A percentile compares a stretch with the other conserved stretches of the same genome.
Conservation (phyloP, 1,284 basidiomycete species). For the Schizophyllum commune region DNA sequence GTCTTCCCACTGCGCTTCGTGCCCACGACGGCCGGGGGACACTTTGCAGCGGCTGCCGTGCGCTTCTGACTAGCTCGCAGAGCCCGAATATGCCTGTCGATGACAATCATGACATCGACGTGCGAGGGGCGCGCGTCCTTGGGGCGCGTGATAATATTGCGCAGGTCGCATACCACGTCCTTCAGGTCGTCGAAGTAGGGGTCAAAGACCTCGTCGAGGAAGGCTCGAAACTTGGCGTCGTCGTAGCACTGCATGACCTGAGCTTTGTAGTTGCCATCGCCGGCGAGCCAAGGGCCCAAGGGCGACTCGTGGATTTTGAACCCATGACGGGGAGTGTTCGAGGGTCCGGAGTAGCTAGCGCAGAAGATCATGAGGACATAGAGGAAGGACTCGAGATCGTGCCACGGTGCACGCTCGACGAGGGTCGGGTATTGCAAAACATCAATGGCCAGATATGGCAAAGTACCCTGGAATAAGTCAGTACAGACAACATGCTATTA, state of each 20-base stretch:
- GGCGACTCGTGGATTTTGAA: background rate
- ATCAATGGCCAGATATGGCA: constrained; percentile 5
- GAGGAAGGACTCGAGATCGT: constrained; percentile 7
- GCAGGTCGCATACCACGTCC: background rate
- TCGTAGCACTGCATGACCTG: background rate
- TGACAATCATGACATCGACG: background rate
- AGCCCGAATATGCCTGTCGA: background rate
- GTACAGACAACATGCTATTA: background rate
- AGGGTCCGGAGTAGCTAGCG: constrained; percentile 4
- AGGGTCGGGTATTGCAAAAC: background rate
- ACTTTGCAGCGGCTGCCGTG: too few relatives aligned
- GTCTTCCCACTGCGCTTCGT: too few relatives aligned
- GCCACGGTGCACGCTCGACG: constrained; percentile 2
- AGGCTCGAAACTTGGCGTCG: background rate
- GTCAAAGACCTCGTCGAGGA: background rate
- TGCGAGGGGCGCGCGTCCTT: background rate
- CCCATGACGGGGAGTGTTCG: background rate
- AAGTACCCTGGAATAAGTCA: constrained; percentile 3
- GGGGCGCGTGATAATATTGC: background rate
- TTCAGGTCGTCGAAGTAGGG: constrained; percentile 4
- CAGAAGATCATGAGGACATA: constrained; percentile 7
- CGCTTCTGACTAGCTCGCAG: too few relatives aligned
- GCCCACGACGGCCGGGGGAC: too few relatives aligned
- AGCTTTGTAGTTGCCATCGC: background rate
- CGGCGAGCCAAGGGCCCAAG: background rate